These are phyloP conservation scores for Stellera chamaejasme DNA, from an alignment of 345 rosid species.

Conservation along the genomic window DNA sequence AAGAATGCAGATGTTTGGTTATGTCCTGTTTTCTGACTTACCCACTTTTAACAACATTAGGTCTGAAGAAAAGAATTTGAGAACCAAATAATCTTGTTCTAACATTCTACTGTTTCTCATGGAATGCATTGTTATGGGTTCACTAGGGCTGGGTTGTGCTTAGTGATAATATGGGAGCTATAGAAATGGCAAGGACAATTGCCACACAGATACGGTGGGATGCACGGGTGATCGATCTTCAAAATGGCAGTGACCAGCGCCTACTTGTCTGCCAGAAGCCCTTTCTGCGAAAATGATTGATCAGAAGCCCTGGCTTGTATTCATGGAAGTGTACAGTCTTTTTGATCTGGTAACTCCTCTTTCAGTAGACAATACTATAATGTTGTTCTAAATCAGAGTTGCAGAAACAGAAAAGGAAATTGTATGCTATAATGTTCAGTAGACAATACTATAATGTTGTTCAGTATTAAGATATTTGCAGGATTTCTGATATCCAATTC, in stretches of 20 bases:
- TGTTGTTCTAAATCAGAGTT: slow-evolving; percentile 13
- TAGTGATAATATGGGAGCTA: slow-evolving; percentile 60
- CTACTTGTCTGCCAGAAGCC: slow-evolving; percentile 96
- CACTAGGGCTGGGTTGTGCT: slow-evolving; percentile 90
- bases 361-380: slow-evolving; percentile 7
- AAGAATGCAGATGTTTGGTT: too few relatives aligned
- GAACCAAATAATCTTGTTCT: too few relatives aligned
- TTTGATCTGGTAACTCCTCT: slow-evolving; percentile 33
- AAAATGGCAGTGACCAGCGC: slow-evolving; percentile 92
- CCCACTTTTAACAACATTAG: too few relatives aligned
- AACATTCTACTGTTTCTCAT: neutral
- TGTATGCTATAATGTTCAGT: too few relatives aligned
- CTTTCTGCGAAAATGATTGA: slow-evolving; percentile 60
- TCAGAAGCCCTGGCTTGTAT: slow-evolving; percentile 17
- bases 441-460: too few relatives aligned
- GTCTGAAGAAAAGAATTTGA: too few relatives aligned
- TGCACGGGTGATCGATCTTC: slow-evolving; percentile 92
- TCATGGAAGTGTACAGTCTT: slow-evolving; percentile 22
- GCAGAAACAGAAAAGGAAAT: slow-evolving; percentile 19
- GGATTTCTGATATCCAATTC: too few relatives aligned
- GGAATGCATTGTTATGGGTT: slow-evolving; percentile 2
- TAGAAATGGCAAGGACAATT: slow-evolving; percentile 74
- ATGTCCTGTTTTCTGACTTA: too few relatives aligned
- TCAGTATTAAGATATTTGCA: too few relatives aligned
- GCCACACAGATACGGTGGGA: slow-evolving; percentile 90